phyloP scores from a whole-genome alignment of 768 basidiomycete species.

The Lyophyllum shimeji region DNA sequence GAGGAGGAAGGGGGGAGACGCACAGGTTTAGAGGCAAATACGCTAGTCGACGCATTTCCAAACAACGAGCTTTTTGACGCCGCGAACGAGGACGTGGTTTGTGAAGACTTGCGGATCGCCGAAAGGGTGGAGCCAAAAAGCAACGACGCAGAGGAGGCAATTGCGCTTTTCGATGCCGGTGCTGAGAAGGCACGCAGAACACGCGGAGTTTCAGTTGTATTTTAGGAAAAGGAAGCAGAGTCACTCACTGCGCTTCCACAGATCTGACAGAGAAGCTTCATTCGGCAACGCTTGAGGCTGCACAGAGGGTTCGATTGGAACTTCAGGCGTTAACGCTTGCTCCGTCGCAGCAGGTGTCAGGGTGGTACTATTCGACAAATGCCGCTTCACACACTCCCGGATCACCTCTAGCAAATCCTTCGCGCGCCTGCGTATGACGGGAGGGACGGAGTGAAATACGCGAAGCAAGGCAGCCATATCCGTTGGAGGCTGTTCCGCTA shows the following conservation, averaged over 20 bases:
- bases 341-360: not conserved
- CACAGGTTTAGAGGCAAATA: conserved; percentile 11
- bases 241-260: conserved; percentile 32
- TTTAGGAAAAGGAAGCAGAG: not conserved
- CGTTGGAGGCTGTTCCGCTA: conserved; percentile 70
- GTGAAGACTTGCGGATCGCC: conserved; percentile 9
- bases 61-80: conserved; percentile 47
- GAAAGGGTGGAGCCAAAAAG: conserved; percentile 28
- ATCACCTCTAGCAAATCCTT: conserved; percentile 70
- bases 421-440: conserved; percentile 59
- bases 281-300: conserved; percentile 5
- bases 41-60: conserved; percentile 27
- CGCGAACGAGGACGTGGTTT: conserved; percentile 21
- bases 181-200: not conserved
- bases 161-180: conserved; percentile 1
- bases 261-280: conserved; percentile 8
- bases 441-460: conserved; percentile 59
- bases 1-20: conserved; percentile 2
- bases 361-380: conserved; percentile 17
- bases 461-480: conserved; percentile 63
- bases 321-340: not conserved
- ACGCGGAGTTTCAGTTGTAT: conserved; percentile 11
- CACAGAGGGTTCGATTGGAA: conserved; percentile 11
- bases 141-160: conserved; percentile 22
- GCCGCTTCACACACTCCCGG: conserved; percentile 42